These are phyloP conservation scores for Ensete ventricosum DNA, from an alignment of 176 grass and related monocot genomes.

Conservation along the genomic window DNA sequence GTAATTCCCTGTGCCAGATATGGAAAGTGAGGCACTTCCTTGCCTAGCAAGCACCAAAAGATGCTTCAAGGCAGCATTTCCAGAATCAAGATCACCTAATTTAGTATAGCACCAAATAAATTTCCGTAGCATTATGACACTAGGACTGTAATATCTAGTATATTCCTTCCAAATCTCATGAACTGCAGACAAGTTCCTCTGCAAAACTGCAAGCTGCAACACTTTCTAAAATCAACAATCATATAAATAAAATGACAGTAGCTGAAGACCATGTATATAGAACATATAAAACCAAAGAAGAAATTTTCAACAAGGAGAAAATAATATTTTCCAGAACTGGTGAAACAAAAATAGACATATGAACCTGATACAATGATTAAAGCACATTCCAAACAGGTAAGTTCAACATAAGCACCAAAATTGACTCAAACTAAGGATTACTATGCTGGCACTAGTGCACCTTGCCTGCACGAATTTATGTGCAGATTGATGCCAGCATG, in stretches of 20 bases:
- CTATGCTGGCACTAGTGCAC: not conserved
- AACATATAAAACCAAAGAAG: conserved; percentile 16
- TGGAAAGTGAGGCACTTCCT: conserved; percentile 27
- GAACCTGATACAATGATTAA: not conserved
- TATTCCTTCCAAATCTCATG: conserved; percentile 84
- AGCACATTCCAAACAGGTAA: not conserved
- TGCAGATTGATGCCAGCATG: not conserved
- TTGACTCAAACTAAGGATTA: not conserved
- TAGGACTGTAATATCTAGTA: conserved; percentile 79
- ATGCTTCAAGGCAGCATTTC: conserved; percentile 50
- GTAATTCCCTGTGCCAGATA: conserved; percentile 42
- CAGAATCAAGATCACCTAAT: conserved; percentile 69
- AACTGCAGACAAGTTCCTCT: conserved; percentile 54
- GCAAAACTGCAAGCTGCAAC: conserved; percentile 71
- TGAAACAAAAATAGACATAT: not conserved
- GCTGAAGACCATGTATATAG: not conserved
- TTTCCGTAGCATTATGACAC: conserved; percentile 54
- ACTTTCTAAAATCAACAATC: conserved; percentile 22
- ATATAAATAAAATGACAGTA: conserved; percentile 17
- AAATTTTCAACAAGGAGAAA: not conserved
- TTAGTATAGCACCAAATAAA: conserved; percentile 51
- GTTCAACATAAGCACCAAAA: not conserved
- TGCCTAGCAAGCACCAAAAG: conserved; percentile 47
- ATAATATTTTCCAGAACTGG: not conserved
- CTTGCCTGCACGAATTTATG: not conserved